Conservation (phyloP, 2,329 filamentous ascomycete species). For the Didymella sp. region DNA sequence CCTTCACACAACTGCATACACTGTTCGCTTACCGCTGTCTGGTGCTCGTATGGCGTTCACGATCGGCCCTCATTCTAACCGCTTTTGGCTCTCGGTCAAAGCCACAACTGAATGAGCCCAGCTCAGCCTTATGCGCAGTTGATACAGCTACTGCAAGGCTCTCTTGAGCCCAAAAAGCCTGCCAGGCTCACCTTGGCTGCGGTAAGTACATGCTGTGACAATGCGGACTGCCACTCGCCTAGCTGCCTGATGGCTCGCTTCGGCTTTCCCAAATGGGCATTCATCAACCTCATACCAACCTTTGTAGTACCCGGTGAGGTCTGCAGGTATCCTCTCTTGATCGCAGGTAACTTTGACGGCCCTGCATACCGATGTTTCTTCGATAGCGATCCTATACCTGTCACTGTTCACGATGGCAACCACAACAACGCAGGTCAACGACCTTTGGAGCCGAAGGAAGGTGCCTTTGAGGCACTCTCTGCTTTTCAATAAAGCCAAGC, state of each 20-base stretch:
- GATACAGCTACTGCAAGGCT: neutral
- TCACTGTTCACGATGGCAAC: conserved; percentile 10
- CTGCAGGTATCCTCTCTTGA: neutral
- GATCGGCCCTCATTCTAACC: conserved; percentile 2
- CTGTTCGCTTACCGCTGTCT: conserved; percentile 18
- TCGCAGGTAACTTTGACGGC: neutral
- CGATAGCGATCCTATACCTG: conserved; percentile 1
- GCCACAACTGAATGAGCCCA: conserved; percentile 15
- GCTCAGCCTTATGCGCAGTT: conserved; percentile 28
- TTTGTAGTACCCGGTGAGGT: neutral
- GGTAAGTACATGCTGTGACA: neutral
- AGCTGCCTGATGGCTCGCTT: neutral
- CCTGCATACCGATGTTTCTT: neutral
- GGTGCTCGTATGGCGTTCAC: conserved; percentile 10
- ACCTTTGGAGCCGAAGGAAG: conserved; percentile 24
- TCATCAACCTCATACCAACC: neutral
- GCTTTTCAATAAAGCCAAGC: conserved; percentile 35
- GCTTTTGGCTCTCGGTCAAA: conserved; percentile 16
- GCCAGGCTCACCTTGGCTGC: conserved; percentile 2
- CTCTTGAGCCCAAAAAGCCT: neutral
- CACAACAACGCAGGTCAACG: conserved; percentile 17
- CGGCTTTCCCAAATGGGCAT: neutral
- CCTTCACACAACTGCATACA: neutral
- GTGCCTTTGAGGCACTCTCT: conserved; percentile 21
- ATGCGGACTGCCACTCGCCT: neutral